Percentiles rank a stretch among this genome's conserved stretches.
Conservation (phyloP, 805 yeast genomes). For the Danielozyma ontarioensis region DNA sequence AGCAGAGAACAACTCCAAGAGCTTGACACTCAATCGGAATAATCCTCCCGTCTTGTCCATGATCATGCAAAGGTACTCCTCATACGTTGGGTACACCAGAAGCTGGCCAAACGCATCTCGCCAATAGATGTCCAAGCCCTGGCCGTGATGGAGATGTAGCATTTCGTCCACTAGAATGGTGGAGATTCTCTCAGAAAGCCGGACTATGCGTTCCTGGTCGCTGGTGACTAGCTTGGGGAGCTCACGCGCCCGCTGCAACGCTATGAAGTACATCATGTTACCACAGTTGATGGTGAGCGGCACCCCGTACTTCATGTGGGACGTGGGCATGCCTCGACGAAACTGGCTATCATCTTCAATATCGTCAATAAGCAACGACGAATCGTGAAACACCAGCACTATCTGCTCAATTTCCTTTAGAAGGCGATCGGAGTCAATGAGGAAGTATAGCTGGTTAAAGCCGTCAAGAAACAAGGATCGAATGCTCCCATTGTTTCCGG, state of each 20-base stretch:
- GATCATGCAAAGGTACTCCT: conserved; percentile 72
- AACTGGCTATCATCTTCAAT: conserved; percentile 73
- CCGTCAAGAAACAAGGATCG: conserved; percentile 10
- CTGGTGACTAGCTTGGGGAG: conserved; percentile 8
- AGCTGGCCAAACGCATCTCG: conserved; percentile 43
- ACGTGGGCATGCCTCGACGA: conserved; percentile 74
- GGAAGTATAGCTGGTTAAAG: conserved; percentile 11
- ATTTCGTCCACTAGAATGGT: conserved; percentile 57
- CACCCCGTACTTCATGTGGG: conserved; percentile 72
- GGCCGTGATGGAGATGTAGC: conserved; percentile 81
- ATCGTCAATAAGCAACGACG: conserved; percentile 70
- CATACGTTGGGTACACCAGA: conserved; percentile 18
- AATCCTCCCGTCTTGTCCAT: conserved; percentile 85
- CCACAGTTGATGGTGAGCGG: conserved; percentile 82
- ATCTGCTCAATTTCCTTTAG: conserved; percentile 39
- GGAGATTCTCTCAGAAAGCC: not conserved
- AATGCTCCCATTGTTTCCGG: conserved; percentile 11
- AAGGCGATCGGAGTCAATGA: conserved; percentile 3
- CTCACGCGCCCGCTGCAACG: conserved; percentile 45
- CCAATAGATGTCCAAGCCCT: conserved; percentile 87
- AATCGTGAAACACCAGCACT: conserved; percentile 58
- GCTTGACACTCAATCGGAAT: conserved; percentile 65
- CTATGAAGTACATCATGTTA: conserved; percentile 73
- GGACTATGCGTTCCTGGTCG: not conserved
- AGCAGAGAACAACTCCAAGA: conserved; percentile 42